Conservation (phyloP, 192 early-diverging fungal genomes). For the Lobosporangium transversale region DNA sequence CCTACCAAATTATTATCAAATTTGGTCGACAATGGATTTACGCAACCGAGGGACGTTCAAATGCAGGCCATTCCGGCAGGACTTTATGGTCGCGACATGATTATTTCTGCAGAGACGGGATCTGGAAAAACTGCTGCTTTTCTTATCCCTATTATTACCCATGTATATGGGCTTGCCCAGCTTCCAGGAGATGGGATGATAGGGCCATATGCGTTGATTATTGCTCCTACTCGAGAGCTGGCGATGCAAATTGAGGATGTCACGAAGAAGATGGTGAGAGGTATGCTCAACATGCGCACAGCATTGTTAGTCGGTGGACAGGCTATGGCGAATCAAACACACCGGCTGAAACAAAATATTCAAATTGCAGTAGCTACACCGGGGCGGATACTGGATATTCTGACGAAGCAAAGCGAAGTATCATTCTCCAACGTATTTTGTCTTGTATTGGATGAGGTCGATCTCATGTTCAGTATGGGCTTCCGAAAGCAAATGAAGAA, state of each 20-base stretch:
- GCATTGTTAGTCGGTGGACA: slow-evolving; percentile 64
- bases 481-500: slow-evolving; percentile 60
- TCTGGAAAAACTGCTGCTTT: slow-evolving; percentile 64
- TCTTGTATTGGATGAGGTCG: slow-evolving; percentile 66
- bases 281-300: slow-evolving; percentile 62
- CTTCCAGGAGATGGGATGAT: slow-evolving; percentile 18
- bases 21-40: slow-evolving; percentile 35
- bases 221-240: slow-evolving; percentile 64
- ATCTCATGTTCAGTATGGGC: slow-evolving; percentile 67
- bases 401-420: slow-evolving; percentile 47
- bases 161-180: slow-evolving; percentile 28
- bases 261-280: slow-evolving; percentile 49
- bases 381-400: slow-evolving; percentile 61
- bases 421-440: slow-evolving; percentile 54
- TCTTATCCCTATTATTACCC: slow-evolving; percentile 55
- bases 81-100: slow-evolving; percentile 60
- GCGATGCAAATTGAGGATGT: slow-evolving; percentile 60
- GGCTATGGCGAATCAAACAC: slow-evolving; percentile 61
- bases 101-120: slow-evolving; percentile 59
- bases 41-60: slow-evolving; percentile 42
- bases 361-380: slow-evolving; percentile 68
- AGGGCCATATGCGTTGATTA: slow-evolving; percentile 58
- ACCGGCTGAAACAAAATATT: slow-evolving; percentile 64
- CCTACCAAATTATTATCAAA: slow-evolving; percentile 53
- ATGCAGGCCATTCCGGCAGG: slow-evolving; percentile 53